These are phyloP conservation scores for Fusarium sp. DNA, from an alignment of 2,329 filamentous ascomycete species.

Conservation along the genomic window DNA sequence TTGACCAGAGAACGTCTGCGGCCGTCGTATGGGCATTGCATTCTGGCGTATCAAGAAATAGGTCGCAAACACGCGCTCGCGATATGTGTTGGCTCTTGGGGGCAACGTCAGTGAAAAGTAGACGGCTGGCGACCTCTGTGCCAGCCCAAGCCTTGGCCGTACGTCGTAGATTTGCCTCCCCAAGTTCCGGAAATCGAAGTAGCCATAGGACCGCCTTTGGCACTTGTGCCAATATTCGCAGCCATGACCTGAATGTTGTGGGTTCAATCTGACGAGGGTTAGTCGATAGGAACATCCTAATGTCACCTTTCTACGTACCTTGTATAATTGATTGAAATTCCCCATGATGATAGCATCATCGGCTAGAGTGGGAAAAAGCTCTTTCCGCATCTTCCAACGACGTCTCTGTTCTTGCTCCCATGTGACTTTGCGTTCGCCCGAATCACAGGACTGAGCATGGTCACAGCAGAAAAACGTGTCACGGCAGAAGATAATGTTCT, in stretches of 20 bases:
- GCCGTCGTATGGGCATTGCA: constrained; percentile 99
- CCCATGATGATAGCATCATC: constrained; percentile 92
- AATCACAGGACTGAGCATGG: constrained; percentile 89
- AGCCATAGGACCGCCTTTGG: constrained; percentile 95
- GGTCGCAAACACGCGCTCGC: constrained; percentile 88
- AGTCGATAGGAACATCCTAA: not conserved
- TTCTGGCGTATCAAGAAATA: constrained; percentile 97
- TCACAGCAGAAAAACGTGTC: constrained; percentile 99
- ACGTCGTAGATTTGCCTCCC: constrained; percentile 83
- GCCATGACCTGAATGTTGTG: constrained; percentile 94
- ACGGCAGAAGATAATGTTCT: constrained; percentile 94
- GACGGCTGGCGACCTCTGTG: constrained; percentile 82
- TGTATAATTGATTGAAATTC: constrained; percentile 99
- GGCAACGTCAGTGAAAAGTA: constrained; percentile 96
- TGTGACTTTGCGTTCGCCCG: constrained; percentile 70
- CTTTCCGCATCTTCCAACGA: constrained; percentile 92
- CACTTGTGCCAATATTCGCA: constrained; percentile 86
- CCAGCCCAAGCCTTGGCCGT: constrained; percentile 89
- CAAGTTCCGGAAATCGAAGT: constrained; percentile 93
- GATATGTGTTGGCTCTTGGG: constrained; percentile 95
- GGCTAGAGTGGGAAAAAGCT: constrained; percentile 84
- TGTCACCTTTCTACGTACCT: constrained; percentile 68
- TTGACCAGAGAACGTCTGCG: constrained; percentile 95
- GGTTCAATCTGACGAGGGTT: constrained; percentile 81
- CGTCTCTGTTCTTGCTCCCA: constrained; percentile 87